Evolutionary conservation across 371 early-diverging fungal genomes (phyloP).

Genomic region (Syncephalastrum monosporum): DNA sequence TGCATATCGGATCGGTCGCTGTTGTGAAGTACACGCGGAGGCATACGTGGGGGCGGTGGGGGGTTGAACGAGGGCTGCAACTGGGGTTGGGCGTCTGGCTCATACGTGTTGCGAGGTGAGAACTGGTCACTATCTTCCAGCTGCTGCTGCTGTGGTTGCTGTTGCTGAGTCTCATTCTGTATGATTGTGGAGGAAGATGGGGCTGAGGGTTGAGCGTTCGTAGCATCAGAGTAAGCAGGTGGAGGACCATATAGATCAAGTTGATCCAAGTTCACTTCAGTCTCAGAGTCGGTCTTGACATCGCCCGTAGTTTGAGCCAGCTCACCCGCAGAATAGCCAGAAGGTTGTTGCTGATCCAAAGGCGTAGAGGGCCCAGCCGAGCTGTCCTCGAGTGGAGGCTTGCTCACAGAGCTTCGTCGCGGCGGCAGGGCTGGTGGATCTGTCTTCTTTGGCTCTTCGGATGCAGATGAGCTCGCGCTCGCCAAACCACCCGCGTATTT

Average conservation of each 20-base stretch:
- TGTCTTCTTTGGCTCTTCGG: conserved; percentile 5
- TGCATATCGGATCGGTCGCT: neutral
- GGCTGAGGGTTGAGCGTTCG: no score
- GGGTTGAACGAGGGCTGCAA: neutral
- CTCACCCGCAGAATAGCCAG: conserved; percentile 5
- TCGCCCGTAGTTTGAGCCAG: conserved; percentile 28
- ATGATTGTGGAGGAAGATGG: no score
- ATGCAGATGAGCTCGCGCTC: neutral
- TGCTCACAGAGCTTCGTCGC: neutral
- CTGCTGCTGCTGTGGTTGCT: no score
- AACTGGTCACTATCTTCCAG: conserved; percentile 2
- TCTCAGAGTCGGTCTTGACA: conserved; percentile 20
- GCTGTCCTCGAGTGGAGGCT: no score
- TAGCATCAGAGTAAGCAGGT: conserved; percentile 31
- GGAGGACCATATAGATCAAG: conserved; percentile 42
- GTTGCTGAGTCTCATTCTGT: neutral
- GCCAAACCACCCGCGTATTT: conserved; percentile 5
- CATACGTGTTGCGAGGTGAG: conserved; percentile 23
- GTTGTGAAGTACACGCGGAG: conserved; percentile 6
- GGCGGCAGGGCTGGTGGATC: conserved; percentile 18
- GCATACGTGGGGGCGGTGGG: conserved; percentile 21
- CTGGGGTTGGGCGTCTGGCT: conserved; percentile 4
- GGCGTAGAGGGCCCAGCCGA: neutral
- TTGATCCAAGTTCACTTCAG: conserved; percentile 20
- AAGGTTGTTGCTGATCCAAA: neutral